Conservation (phyloP, 371 early-diverging fungal genomes). For the Syncephalis plumigaleata region DNA sequence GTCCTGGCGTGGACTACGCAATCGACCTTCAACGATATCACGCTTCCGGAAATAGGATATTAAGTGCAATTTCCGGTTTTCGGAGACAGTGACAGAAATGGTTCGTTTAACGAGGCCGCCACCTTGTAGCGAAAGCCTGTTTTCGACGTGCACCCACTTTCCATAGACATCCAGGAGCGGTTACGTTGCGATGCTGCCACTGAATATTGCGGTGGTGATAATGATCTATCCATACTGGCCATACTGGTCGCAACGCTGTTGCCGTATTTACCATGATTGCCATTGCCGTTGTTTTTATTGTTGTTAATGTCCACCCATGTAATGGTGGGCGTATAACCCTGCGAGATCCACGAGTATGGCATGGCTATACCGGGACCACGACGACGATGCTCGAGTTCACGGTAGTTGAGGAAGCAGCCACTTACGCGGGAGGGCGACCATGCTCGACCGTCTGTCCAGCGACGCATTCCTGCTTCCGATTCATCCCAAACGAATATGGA, state of each 20-base stretch:
- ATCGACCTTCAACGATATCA: conserved; percentile 9
- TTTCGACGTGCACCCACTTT: conserved; percentile 12
- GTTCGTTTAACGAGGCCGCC: conserved; percentile 37
- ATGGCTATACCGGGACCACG: conserved; percentile 14
- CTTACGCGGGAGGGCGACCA: conserved; percentile 74
- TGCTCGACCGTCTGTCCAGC: conserved; percentile 81
- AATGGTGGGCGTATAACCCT: conserved; percentile 9
- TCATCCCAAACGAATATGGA: conserved; percentile 68
- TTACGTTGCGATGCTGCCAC: conserved; percentile 5
- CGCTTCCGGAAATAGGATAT: neutral
- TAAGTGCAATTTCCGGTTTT: neutral
- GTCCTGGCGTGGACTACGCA: conserved; percentile 5
- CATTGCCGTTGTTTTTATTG: conserved; percentile 6
- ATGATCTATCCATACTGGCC: too few relatives aligned
- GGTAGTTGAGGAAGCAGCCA: conserved; percentile 57
- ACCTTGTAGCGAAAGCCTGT: conserved; percentile 26
- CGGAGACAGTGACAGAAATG: conserved; percentile 19
- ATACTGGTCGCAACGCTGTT: too few relatives aligned
- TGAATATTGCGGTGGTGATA: too few relatives aligned
- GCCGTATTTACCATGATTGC: conserved; percentile 7
- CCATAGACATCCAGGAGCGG: conserved; percentile 9
- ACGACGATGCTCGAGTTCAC: conserved; percentile 46
- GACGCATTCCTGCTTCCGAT: conserved; percentile 58
- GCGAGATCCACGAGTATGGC: conserved; percentile 9
- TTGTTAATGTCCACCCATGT: conserved; percentile 4